Evolutionary conservation across 2,329 filamentous ascomycete species (phyloP).

Genomic region (Aspergillus transmontanensis): DNA sequence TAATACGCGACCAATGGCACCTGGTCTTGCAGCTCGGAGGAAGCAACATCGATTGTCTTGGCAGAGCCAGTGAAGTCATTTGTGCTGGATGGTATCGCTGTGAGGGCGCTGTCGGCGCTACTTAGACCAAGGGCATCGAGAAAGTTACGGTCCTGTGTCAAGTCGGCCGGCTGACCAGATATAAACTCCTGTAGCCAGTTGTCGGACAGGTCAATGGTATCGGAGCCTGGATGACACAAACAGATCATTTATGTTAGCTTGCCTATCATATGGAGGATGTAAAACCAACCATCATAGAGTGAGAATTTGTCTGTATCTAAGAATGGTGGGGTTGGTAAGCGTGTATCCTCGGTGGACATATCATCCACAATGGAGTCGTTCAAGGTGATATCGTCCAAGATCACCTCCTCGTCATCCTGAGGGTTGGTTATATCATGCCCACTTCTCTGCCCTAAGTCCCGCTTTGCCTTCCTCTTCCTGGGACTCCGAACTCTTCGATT

Average conservation of each 20-base stretch:
- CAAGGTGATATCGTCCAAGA: slow-evolving; percentile 9
- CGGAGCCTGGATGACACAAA: slow-evolving; percentile 12
- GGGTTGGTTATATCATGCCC: background rate
- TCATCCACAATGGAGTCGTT: slow-evolving; percentile 12
- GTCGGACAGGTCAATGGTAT: slow-evolving; percentile 27
- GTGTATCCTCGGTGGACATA: slow-evolving; percentile 10
- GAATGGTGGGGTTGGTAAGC: slow-evolving; percentile 14
- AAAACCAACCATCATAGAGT: slow-evolving; percentile 15
- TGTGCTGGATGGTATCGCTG: background rate
- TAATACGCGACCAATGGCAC: background rate
- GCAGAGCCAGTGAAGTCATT: slow-evolving; percentile 6
- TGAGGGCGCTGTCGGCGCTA: slow-evolving; percentile 3
- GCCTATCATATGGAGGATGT: no score
- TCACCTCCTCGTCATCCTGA: background rate
- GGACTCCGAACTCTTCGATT: slow-evolving; percentile 15
- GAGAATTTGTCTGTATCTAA: slow-evolving; percentile 12
- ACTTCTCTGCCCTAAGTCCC: slow-evolving; percentile 1
- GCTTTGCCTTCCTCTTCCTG: slow-evolving; percentile 16
- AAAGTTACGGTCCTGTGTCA: slow-evolving; percentile 13
- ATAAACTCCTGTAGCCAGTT: slow-evolving; percentile 35
- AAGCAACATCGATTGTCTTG: background rate
- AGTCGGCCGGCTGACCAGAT: slow-evolving; percentile 19
- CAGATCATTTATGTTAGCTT: background rate
- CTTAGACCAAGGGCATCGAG: slow-evolving; percentile 14
- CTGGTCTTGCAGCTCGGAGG: slow-evolving; percentile 5